These are phyloP conservation scores for Naganishia liquefaciens DNA, from an alignment of 1,284 basidiomycete genomes.

Conservation along the genomic window DNA sequence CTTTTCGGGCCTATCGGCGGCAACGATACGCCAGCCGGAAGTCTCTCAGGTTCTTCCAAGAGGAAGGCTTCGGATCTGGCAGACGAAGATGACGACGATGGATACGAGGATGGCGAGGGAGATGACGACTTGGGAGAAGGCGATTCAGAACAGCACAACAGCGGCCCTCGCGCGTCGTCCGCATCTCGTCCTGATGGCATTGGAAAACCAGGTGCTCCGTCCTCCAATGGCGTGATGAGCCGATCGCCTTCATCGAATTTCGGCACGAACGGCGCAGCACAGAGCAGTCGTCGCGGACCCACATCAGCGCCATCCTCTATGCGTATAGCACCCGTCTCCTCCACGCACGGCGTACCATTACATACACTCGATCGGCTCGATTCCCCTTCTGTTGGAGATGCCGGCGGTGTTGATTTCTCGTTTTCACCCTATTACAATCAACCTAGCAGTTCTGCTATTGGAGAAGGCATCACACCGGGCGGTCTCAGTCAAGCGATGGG, in stretches of 20 bases:
- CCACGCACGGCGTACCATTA: constrained; percentile 15
- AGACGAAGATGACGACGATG: constrained; percentile 23
- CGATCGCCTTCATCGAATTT: constrained; percentile 7
- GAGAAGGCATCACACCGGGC: constrained; percentile 11
- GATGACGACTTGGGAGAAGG: constrained; percentile 9
- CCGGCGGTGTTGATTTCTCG: constrained; percentile 6
- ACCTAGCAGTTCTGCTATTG: constrained; percentile 1
- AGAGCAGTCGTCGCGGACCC: constrained; percentile 12
- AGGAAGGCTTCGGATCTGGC: constrained; percentile 12
- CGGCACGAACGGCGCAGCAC: not conserved
- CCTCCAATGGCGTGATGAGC: not conserved
- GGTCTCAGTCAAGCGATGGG: not conserved
- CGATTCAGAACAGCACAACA: not conserved
- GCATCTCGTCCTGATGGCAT: no score
- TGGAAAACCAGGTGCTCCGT: not conserved
- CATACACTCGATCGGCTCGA: constrained; percentile 24
- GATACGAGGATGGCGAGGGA: constrained; percentile 18
- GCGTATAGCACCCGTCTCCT: constrained; percentile 21
- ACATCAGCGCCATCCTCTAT: not conserved
- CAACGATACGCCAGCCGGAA: constrained; percentile 1
- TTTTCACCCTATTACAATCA: constrained; percentile 24
- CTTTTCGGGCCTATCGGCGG: constrained; percentile 21
- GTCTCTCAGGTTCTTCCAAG: constrained; percentile 12
- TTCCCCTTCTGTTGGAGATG: constrained; percentile 4
- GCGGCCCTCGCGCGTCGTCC: not conserved